A percentile compares a stretch with the other conserved stretches of the same genome.
Conservation (phyloP, 1,284 basidiomycete genomes). For the Spongiforma sp. region DNA sequence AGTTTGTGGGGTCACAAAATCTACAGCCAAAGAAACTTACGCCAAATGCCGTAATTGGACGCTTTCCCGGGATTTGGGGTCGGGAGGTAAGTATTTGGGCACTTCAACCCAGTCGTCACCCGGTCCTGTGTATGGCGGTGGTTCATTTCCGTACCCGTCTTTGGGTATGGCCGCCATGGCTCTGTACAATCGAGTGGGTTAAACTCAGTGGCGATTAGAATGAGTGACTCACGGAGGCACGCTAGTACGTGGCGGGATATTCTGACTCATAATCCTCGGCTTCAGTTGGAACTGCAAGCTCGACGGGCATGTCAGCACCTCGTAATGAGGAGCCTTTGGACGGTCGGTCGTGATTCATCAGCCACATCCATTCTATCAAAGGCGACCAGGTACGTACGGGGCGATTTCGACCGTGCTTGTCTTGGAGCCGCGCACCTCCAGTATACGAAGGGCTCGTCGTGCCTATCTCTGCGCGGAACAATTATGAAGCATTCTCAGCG, state of each 20-base stretch:
- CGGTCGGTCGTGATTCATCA: background rate
- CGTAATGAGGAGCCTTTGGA: slow-evolving; percentile 28
- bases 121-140: slow-evolving; percentile 22
- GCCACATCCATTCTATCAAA: background rate
- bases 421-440: slow-evolving; percentile 22
- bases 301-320: slow-evolving; percentile 27
- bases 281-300: slow-evolving; percentile 26
- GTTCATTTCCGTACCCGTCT: slow-evolving; percentile 1
- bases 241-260: background rate
- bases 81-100: slow-evolving; percentile 11
- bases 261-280: slow-evolving; percentile 1
- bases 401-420: slow-evolving; percentile 14
- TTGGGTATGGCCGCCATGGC: background rate
- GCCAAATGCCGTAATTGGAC: slow-evolving; percentile 20
- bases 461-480: slow-evolving; percentile 22
- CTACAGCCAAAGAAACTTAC: slow-evolving; percentile 15
- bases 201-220: background rate
- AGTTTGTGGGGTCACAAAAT: background rate
- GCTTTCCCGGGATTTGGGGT: slow-evolving; percentile 14
- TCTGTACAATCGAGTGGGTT: slow-evolving; percentile 14
- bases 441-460: slow-evolving; percentile 18
- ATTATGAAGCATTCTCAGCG: background rate
- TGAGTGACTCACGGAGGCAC: slow-evolving; percentile 17
- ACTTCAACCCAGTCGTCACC: slow-evolving; percentile 17
- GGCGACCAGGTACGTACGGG: slow-evolving; percentile 14